These are phyloP conservation scores for Astrocystis sublimbata DNA, from an alignment of 495 filamentous ascomycete genomes.

Conservation along the genomic window DNA sequence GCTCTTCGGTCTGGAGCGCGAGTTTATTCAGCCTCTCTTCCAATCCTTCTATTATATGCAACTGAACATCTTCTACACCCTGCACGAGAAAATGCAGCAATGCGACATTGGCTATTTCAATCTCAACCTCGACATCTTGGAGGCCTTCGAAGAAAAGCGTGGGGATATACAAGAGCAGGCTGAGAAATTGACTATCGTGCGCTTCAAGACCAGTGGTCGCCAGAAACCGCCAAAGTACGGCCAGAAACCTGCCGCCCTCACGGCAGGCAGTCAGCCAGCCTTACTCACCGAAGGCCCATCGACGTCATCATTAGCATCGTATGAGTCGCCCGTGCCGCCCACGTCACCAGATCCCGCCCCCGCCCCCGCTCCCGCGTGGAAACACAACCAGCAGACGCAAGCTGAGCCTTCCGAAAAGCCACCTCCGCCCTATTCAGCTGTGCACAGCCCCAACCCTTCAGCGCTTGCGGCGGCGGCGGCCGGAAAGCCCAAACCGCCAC, in stretches of 20 bases:
- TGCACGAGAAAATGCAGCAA: conserved; percentile 96
- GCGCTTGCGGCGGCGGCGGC: conserved; percentile 65
- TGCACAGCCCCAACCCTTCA: conserved; percentile 35
- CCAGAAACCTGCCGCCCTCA: conserved; percentile 44
- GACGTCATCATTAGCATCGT: conserved; percentile 7
- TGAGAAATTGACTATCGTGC: conserved; percentile 78
- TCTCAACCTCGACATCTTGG: conserved; percentile 83
- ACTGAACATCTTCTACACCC: conserved; percentile 97
- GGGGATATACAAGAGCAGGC: conserved; percentile 80
- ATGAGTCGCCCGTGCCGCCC: too few species aligned
- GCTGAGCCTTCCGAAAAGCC: conserved; percentile 35
- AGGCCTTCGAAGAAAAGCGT: conserved; percentile 83
- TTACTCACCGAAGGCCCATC: conserved; percentile 44
- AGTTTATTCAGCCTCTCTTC: conserved; percentile 97
- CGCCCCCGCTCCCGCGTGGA: conserved; percentile 20
- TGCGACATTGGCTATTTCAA: conserved; percentile 98
- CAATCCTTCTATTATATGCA: conserved; percentile 99
- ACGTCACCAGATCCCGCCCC: conserved; percentile 13
- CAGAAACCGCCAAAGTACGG: conserved; percentile 57
- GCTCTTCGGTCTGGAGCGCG: conserved; percentile 86
- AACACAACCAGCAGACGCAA: conserved; percentile 26
- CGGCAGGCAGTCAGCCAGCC: conserved; percentile 37
- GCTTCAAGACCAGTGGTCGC: conserved; percentile 82
- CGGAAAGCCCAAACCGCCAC: conserved; percentile 83
- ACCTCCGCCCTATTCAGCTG: conserved; percentile 66